phyloP scores from a whole-genome alignment of 2,329 filamentous ascomycete species.

The Penicillium sp. region DNA sequence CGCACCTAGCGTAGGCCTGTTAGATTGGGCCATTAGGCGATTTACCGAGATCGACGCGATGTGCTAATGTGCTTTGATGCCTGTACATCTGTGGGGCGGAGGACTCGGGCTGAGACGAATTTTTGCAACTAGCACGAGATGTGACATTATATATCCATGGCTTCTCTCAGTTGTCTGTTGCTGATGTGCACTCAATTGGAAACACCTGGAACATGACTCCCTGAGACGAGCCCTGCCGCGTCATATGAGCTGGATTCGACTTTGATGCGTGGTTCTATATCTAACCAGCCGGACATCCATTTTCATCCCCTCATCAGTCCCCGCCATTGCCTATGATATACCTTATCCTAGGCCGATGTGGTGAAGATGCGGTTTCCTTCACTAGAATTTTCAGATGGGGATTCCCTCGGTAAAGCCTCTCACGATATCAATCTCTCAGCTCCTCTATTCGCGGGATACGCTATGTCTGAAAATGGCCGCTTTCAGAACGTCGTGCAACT shows the following conservation, averaged over 20 bases:
- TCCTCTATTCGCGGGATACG: background rate
- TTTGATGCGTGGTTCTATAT: background rate
- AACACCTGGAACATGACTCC: background rate
- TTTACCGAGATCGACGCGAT: constrained; percentile 6
- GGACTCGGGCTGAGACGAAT: background rate
- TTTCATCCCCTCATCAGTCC: background rate
- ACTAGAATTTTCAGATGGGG: constrained; percentile 5
- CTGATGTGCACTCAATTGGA: background rate
- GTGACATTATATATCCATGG: background rate
- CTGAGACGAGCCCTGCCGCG: background rate
- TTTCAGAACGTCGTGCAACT: constrained; percentile 28
- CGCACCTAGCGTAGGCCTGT: background rate
- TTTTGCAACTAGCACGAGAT: background rate
- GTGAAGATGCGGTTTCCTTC: constrained; percentile 13
- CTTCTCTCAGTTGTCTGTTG: background rate
- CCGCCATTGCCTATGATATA: background rate
- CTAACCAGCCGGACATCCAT: background rate
- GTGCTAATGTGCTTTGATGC: constrained; percentile 4
- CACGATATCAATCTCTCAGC: constrained; percentile 12
- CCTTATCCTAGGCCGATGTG: background rate
- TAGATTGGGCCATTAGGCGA: background rate
- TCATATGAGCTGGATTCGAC: background rate
- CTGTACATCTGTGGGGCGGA: constrained; percentile 3
- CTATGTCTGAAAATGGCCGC: constrained; percentile 18
- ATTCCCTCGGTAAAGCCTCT: constrained; percentile 7